Base-by-base conservation (phyloP, 23 red algal species). In the Gracilaria domingensis region DNA sequence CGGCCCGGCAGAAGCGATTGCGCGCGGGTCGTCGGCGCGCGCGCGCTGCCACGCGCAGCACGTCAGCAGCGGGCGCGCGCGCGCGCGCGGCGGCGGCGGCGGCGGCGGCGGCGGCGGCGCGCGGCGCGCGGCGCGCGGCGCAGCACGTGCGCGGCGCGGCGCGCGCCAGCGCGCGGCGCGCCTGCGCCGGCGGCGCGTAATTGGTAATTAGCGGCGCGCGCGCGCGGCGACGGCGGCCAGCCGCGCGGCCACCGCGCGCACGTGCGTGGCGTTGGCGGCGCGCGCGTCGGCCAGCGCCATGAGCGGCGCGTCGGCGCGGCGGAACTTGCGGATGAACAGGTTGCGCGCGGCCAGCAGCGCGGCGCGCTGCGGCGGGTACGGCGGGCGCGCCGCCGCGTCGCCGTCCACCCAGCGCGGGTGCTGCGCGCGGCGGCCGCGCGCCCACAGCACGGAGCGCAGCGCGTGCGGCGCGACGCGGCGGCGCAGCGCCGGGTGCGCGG, bases 271-370 rank as follows among this genome's bases (percentile, higher is more conserved):
- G 35, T 2, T 4, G 65, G 65, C 23, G 29, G n/a, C 60, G n/a
- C 29, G n/a, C n/a, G n/a, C n/a, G n/a, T n/a, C n/a, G n/a, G n/a
- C n/a, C n/a, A n/a, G n/a, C n/a, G n/a, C 65, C 13, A 9, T 14
- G 28, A 9, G 65, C 65, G 35, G 65, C 65, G 8, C 65, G 42
- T 11, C 37, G 37, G 12, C 69, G 14, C 69, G 4, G 37, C 66
- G 42, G 23, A 97, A 93, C 82, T 97, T 97, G 57, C 95, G 90
- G 29, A 91, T 84, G 81, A 93, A 97, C 38, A 97, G 26, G 65
- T 85, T 91, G 38, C 62, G 60, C 18, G 81, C 50, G 12, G 28
- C 32, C 0, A 12, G 21, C 38, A 86, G 37, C 20, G 17, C 28
- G 33, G 45, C 57, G 35, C 26, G n/a, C 25, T 48, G 73, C 42